These are phyloP conservation scores for Penicillium herquei DNA, from an alignment of 495 filamentous ascomycete genomes.

Conservation along the genomic window DNA sequence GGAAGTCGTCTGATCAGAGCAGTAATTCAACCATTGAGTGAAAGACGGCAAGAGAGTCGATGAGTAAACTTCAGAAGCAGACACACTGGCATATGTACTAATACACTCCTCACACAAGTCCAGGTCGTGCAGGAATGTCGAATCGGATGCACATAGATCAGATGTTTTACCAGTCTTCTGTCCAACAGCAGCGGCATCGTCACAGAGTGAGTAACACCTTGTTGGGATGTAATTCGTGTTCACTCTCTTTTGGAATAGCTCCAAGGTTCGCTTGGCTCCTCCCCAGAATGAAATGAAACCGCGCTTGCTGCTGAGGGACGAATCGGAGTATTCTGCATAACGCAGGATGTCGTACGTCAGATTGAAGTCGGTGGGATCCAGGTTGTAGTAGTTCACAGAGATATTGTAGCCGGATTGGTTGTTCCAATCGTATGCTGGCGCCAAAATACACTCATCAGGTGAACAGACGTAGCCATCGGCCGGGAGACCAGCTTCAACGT, in stretches of 20 bases:
- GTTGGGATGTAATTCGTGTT: constrained; percentile 25
- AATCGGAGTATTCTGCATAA: constrained; percentile 3
- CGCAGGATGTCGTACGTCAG: constrained; percentile 61
- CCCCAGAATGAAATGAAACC: not conserved
- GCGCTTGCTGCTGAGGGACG: constrained; percentile 3
- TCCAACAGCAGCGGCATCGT: constrained; percentile 10
- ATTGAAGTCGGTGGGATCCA: constrained; percentile 62
- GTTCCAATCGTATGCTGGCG: constrained; percentile 28
- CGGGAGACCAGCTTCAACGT: constrained; percentile 54
- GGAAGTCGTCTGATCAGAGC: constrained; percentile 12
- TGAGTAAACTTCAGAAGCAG: constrained; percentile 7
- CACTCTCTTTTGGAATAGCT: constrained; percentile 7
- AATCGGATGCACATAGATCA: constrained; percentile 41
- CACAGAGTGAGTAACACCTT: constrained; percentile 55
- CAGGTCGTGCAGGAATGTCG: constrained; percentile 37
- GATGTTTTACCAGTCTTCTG: constrained; percentile 16
- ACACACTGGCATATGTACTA: not conserved
- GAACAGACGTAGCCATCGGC: constrained; percentile 52
- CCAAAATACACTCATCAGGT: constrained; percentile 51
- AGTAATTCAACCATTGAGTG: constrained; percentile 19
- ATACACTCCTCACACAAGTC: constrained; percentile 36
- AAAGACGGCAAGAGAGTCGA: constrained; percentile 15
- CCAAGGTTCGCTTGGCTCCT: not conserved
- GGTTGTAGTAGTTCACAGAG: constrained; percentile 58
- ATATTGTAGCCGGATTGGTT: constrained; percentile 46